These are phyloP conservation scores for Saccharomyces hybrid DNA, from an alignment of 1,139 yeast species.

Conservation along the genomic window DNA sequence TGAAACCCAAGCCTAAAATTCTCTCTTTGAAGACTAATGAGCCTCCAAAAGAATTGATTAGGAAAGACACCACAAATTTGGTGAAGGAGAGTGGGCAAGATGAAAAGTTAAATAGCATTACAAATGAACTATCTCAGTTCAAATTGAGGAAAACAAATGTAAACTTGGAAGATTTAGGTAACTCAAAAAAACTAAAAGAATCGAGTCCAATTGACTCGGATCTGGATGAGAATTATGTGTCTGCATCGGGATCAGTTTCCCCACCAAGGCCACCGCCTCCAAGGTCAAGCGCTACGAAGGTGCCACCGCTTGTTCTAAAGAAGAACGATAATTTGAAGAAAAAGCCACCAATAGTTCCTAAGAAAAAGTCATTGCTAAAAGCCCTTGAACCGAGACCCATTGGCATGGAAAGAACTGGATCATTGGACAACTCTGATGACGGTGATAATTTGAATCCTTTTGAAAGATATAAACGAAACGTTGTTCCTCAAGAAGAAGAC, in stretches of 20 bases:
- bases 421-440: conserved; percentile 3
- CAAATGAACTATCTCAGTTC: conserved; percentile 10
- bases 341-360: conserved; percentile 12
- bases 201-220: background rate
- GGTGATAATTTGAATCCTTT: conserved; percentile 30
- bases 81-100: background rate
- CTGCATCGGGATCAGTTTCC: background rate
- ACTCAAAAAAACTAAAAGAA: background rate
- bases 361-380: conserved; percentile 4
- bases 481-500: conserved; percentile 34
- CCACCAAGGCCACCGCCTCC: background rate
- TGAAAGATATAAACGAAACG: conserved; percentile 32
- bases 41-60: background rate
- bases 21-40: conserved; percentile 5
- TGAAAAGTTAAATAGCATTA: conserved; percentile 4
- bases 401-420: background rate
- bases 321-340: conserved; percentile 12
- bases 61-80: background rate
- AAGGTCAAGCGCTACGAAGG: conserved; percentile 5
- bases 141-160: conserved; percentile 10
- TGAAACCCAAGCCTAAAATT: conserved; percentile 24
- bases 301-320: conserved; percentile 22
- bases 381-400: background rate
- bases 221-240: background rate
- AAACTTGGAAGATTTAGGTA: background rate